A percentile compares a stretch with the other conserved stretches of the same genome.
Conservation (phyloP, 148 eudicot genomes). For the Heliosperma pusillum region DNA sequence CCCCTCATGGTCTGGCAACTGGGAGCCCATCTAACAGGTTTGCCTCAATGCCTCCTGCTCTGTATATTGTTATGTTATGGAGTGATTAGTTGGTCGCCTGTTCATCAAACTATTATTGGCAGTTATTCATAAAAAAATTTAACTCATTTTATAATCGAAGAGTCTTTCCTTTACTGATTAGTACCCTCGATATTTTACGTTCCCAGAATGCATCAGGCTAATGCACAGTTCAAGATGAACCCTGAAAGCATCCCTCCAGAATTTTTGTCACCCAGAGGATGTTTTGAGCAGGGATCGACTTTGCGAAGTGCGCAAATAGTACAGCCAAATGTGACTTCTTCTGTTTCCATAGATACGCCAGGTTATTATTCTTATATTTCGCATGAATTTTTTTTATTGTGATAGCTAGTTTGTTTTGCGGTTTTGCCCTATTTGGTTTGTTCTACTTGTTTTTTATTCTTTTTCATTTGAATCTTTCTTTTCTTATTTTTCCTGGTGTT, state of each 20-base stretch:
- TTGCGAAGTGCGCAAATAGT: conserved; percentile 41
- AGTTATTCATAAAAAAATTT: neutral
- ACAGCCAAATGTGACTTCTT: conserved; percentile 41
- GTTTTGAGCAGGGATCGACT: conserved; percentile 43
- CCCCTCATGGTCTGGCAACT: conserved; percentile 55
- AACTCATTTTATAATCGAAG: conserved; percentile 12
- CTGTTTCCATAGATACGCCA: conserved; percentile 32
- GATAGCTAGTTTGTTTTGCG: neutral
- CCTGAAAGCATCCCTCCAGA: conserved; percentile 42
- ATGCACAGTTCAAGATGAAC: conserved; percentile 25
- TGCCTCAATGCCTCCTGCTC: conserved; percentile 19
- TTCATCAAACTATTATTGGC: neutral
- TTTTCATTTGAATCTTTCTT: neutral
- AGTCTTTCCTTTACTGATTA: conserved; percentile 14
- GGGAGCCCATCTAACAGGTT: conserved; percentile 48
- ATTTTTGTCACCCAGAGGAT: conserved; percentile 59
- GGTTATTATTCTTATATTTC: conserved; percentile 25
- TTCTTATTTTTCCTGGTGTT: neutral
- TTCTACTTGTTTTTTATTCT: neutral
- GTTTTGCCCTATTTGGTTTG: neutral
- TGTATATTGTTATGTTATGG: conserved; percentile 1
- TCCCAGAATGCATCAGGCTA: conserved; percentile 34
- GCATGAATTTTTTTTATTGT: neutral
- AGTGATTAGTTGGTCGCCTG: neutral
- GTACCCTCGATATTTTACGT: neutral